Conservation (phyloP, 2,329 filamentous ascomycete genomes). For the Cercospora citrullina region DNA sequence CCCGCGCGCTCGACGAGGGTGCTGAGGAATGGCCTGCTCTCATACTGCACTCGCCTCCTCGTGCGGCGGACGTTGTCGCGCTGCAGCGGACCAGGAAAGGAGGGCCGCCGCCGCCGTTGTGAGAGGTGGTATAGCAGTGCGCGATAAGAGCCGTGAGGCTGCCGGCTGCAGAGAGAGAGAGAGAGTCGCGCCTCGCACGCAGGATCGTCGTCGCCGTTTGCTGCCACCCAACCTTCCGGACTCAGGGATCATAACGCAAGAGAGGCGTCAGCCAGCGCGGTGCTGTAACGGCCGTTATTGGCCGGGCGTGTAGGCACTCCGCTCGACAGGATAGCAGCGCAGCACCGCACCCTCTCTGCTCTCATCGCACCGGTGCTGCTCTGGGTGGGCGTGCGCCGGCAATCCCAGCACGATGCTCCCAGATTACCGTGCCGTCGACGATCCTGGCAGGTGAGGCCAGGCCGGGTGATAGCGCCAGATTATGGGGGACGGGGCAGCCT, state of each 20-base stretch:
- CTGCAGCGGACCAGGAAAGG: constrained; percentile 5
- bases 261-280: constrained; percentile 25
- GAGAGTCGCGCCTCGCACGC: constrained; percentile 3
- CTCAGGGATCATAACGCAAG: constrained; percentile 33
- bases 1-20: constrained; percentile 3
- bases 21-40: not conserved
- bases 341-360: not conserved
- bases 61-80: not conserved
- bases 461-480: constrained; percentile 11
- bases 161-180: not conserved
- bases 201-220: constrained; percentile 28
- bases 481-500: constrained; percentile 6
- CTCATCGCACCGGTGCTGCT: not conserved
- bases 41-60: not conserved
- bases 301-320: constrained; percentile 5
- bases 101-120: not conserved
- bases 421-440: constrained; percentile 9
- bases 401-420: not conserved
- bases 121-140: constrained; percentile 7
- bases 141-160: constrained; percentile 7
- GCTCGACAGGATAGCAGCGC: not conserved
- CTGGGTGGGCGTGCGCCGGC: not conserved
- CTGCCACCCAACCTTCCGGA: constrained; percentile 27
- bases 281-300: constrained; percentile 19
- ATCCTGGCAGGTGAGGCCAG: constrained; percentile 5